These are phyloP conservation scores for Cryptococcus maquisensis DNA, from an alignment of 1,284 basidiomycete species.

Conservation along the genomic window DNA sequence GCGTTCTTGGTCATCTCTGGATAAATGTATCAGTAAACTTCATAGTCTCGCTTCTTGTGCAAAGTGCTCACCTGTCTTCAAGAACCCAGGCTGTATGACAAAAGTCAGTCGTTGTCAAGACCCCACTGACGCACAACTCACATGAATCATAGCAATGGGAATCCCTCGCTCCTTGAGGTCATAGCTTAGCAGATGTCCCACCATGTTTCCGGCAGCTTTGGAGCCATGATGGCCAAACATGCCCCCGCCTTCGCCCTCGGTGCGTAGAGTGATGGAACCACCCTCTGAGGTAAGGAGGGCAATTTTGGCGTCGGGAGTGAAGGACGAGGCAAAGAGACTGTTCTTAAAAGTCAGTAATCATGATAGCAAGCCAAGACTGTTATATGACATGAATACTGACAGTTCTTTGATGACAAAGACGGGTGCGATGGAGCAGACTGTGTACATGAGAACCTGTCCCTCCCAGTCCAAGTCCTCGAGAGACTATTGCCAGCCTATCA, in stretches of 20 bases:
- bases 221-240: slow-evolving; percentile 55
- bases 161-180: slow-evolving; percentile 51
- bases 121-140: slow-evolving; percentile 26
- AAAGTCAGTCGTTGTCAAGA: not conserved
- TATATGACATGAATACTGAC: slow-evolving; percentile 6
- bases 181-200: slow-evolving; percentile 50
- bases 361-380: not conserved
- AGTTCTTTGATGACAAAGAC: slow-evolving; percentile 24
- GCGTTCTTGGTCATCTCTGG: slow-evolving; percentile 53
- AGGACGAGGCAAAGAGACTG: slow-evolving; percentile 24
- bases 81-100: slow-evolving; percentile 37
- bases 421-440: slow-evolving; percentile 52
- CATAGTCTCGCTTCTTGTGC: slow-evolving; percentile 24
- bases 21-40: not conserved
- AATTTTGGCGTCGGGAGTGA: slow-evolving; percentile 43
- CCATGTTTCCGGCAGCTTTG: slow-evolving; percentile 55
- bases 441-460: slow-evolving; percentile 53
- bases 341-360: not conserved
- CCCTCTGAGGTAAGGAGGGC: slow-evolving; percentile 53
- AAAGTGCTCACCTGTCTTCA: slow-evolving; percentile 31
- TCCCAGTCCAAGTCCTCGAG: slow-evolving; percentile 48
- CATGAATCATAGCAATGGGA: slow-evolving; percentile 53
- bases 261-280: slow-evolving; percentile 52
- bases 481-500: slow-evolving; percentile 34
- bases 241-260: slow-evolving; percentile 52